Evolutionary conservation across 768 basidiomycete species (phyloP).

Genomic region (Tricholoma flavovirens): DNA sequence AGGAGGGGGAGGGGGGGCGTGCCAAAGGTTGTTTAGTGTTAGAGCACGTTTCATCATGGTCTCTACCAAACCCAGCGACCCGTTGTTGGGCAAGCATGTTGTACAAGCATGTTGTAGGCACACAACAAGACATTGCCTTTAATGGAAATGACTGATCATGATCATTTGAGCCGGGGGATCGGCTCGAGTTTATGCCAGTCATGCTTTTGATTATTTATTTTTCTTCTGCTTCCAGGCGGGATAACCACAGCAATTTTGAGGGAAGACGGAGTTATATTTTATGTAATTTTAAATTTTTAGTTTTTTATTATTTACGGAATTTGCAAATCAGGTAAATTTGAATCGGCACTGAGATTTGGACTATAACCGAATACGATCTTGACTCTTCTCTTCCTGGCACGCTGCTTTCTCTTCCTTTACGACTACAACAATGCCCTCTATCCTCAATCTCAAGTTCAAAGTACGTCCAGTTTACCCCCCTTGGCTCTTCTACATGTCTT

Average conservation of each 20-base stretch:
- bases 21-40: background rate
- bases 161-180: conserved; percentile 14
- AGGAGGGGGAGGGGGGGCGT: background rate
- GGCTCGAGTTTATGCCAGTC: too few species aligned
- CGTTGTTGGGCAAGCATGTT: background rate
- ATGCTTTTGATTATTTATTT: too few species aligned
- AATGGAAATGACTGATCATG: conserved; percentile 11
- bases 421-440: conserved; percentile 57
- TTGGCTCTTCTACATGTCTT: background rate
- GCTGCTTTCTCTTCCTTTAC: conserved; percentile 8
- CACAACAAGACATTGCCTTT: too few species aligned
- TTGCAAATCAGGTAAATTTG: background rate
- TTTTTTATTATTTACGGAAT: too few species aligned
- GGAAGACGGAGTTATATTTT: conserved; percentile 4
- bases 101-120: conserved; percentile 5
- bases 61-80: background rate
- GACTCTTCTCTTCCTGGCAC: conserved; percentile 4
- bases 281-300: too few species aligned
- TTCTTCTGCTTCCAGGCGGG: too few species aligned
- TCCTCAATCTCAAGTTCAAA: conserved; percentile 85
- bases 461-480: conserved; percentile 28
- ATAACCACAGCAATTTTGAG: background rate
- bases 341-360: conserved; percentile 14
- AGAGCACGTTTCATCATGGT: background rate
- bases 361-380: conserved; percentile 8